Base-by-base conservation (phyloP, 1,139 yeast genomes). In the Pichia sp. region DNA sequence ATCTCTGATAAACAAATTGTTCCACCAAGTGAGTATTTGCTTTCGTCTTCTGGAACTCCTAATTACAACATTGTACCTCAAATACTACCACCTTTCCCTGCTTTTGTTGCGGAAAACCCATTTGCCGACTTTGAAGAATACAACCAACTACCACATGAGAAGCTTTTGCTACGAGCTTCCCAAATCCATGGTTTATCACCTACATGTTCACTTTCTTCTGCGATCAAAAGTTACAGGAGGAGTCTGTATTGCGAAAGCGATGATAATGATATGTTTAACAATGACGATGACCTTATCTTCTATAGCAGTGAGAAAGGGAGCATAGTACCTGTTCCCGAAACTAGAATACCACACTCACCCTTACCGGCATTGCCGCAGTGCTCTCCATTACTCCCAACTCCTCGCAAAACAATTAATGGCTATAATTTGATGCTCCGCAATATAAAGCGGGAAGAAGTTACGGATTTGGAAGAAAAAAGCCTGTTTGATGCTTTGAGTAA, bases 401-500 rank as follows among this genome's bases (percentile, higher is more conserved):
- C 45, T 20, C 17, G 12, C n/a, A n/a, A 42, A 20, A 2, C 24
- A 20, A 20, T 3, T 3, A 20, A 20, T 20, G 24, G 24, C 10
- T 17, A 27, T 4, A 44, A 27, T 31, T 8, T 30, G 12, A 33
- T 30, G 10, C 27, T 10, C 10, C 12, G 10, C 12, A 46, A 20
- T 20, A 33, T 31, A 33, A 10, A n/a, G 8, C 16, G 7, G 36
- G 20, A 31, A 8, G 27, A 30, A 29, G 53, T 50, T 8, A 9
- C 33, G n/a, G 56, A 52, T 40, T 3, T 31, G 5, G 60, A 54
- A 29, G 58, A 56, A n/a, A 55, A 49, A 17, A 55, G 58, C 34
- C n/a, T 58, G 4, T 55, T 58, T 43, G 60, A 57, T 36, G 55
- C 53, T 2, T 40, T 58, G 14, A 56, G 54, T 34, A 52, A 50